phyloP scores from a whole-genome alignment of 805 yeast genomes.

The Ogataea angusta region DNA sequence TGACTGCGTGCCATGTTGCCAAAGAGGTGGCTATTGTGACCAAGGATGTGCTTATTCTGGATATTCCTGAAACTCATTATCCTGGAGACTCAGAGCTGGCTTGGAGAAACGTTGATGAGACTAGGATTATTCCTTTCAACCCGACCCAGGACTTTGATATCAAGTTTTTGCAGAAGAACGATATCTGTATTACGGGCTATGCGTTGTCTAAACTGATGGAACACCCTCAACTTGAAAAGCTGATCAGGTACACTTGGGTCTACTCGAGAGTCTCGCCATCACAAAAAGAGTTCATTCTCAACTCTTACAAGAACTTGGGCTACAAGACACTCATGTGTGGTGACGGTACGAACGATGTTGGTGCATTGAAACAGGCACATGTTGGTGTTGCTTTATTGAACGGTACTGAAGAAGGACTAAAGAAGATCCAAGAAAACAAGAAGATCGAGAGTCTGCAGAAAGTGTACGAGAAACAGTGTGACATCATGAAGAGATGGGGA shows the following conservation, averaged over 20 bases:
- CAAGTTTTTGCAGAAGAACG: slow-evolving; percentile 60
- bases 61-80: slow-evolving; percentile 72
- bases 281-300: slow-evolving; percentile 89
- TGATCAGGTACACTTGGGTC: slow-evolving; percentile 91
- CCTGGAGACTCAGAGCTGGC: slow-evolving; percentile 53
- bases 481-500: slow-evolving; percentile 75
- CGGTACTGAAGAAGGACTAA: slow-evolving; percentile 93
- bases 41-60: slow-evolving; percentile 80
- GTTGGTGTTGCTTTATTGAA: slow-evolving; percentile 96
- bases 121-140: slow-evolving; percentile 63
- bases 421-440: slow-evolving; percentile 79
- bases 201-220: slow-evolving; percentile 68
- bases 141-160: slow-evolving; percentile 55
- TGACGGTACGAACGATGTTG: slow-evolving; percentile 99
- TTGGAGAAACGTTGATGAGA: slow-evolving; percentile 85
- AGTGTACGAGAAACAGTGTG: slow-evolving; percentile 82
- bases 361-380: slow-evolving; percentile 97
- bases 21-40: slow-evolving; percentile 86
- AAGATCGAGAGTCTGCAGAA: slow-evolving; percentile 59
- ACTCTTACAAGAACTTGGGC: slow-evolving; percentile 79
- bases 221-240: slow-evolving; percentile 65
- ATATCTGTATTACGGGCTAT: slow-evolving; percentile 90
- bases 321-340: slow-evolving; percentile 98
- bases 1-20: slow-evolving; percentile 98
- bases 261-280: slow-evolving; percentile 96